These are phyloP conservation scores for Raffaelea ambrosiae DNA, from an alignment of 2,329 filamentous ascomycete genomes.

Conservation along the genomic window DNA sequence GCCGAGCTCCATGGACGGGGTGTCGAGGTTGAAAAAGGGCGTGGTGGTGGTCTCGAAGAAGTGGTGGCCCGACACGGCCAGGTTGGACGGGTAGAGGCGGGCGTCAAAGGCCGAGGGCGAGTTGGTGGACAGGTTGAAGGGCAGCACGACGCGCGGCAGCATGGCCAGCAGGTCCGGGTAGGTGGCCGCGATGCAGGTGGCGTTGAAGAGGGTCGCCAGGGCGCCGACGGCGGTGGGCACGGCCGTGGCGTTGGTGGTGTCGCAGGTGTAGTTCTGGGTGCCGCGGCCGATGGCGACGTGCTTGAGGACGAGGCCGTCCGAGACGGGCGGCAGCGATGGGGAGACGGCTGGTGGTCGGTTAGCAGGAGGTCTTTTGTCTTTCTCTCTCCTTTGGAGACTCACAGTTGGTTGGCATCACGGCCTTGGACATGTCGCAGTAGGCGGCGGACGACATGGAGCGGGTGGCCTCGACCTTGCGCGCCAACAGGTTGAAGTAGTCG, in stretches of 20 bases:
- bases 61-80: constrained; percentile 66
- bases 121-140: constrained; percentile 46
- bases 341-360: constrained; percentile 7
- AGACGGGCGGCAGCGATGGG: constrained; percentile 36
- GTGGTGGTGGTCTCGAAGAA: constrained; percentile 63
- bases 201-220: constrained; percentile 79
- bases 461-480: constrained; percentile 42
- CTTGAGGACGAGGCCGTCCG: constrained; percentile 53
- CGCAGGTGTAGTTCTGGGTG: constrained; percentile 91
- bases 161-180: constrained; percentile 57
- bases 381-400: constrained; percentile 28
- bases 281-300: constrained; percentile 83
- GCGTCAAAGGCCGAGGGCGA: constrained; percentile 17
- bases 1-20: constrained; percentile 43
- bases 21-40: constrained; percentile 74
- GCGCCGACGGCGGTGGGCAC: constrained; percentile 63
- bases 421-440: constrained; percentile 45
- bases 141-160: constrained; percentile 60
- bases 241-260: constrained; percentile 47
- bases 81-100: constrained; percentile 46
- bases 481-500: constrained; percentile 53
- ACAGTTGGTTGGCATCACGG: constrained; percentile 39
- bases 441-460: constrained; percentile 32
- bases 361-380: no score
- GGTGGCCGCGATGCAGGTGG: constrained; percentile 65